Evolutionary conservation across 1,139 yeast genomes (phyloP).

Genomic region (Schizosaccharomyces versatilis): DNA sequence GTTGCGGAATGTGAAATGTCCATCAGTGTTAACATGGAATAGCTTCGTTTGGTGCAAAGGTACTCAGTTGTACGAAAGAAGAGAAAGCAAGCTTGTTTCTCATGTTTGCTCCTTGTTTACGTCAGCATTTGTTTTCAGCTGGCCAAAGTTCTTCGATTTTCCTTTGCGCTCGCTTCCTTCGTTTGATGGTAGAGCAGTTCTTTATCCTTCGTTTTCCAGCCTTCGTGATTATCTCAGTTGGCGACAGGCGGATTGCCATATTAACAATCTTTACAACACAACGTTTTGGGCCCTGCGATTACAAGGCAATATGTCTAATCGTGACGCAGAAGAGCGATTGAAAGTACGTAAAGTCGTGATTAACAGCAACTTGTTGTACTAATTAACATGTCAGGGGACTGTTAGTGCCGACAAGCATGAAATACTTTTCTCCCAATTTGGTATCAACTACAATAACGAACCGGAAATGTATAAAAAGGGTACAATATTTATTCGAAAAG

Average conservation of each 20-base stretch:
- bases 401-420: constrained; percentile 71
- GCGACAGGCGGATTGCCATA: constrained; percentile 96
- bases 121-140: constrained; percentile 44
- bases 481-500: constrained; percentile 41
- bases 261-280: constrained; percentile 81
- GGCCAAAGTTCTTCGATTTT: constrained; percentile 35
- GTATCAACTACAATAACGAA: constrained; percentile 75
- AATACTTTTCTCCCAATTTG: constrained; percentile 51
- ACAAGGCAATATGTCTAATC: constrained; percentile 46
- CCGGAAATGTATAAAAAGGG: constrained; percentile 78
- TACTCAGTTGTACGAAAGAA: constrained; percentile 3
- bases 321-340: constrained; percentile 22
- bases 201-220: constrained; percentile 42
- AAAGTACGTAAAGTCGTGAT: constrained; percentile 6
- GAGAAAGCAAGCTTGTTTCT: constrained; percentile 40
- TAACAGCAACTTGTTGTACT: not conserved
- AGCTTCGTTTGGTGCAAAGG: not conserved
- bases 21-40: not conserved
- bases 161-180: constrained; percentile 38
- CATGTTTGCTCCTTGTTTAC: constrained; percentile 69
- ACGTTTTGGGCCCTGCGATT: constrained; percentile 71
- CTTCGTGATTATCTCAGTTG: constrained; percentile 72
- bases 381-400: constrained; percentile 28
- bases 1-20: not conserved
- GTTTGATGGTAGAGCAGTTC: constrained; percentile 78